Base-by-base conservation (phyloP, 208 protist genomes). In the Trypanosoma scelopori region DNA sequence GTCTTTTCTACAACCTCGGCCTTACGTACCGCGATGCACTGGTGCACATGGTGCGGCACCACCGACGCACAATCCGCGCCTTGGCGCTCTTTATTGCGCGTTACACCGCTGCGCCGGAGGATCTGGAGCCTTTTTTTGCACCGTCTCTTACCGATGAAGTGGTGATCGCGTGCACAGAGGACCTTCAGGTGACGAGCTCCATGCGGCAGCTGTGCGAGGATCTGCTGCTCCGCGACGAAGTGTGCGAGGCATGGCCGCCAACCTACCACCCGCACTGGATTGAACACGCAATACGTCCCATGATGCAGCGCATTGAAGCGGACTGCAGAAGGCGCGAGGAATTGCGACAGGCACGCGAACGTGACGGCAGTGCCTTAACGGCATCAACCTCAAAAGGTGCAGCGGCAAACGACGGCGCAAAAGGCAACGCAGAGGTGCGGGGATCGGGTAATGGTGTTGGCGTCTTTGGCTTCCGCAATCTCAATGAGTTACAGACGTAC, bases 171-270 rank as follows among this genome's bases (percentile, higher is more conserved):
- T 83, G 74, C 74, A 69, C 69, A 4, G 76, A 79, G 49, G 89
- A 87, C 41, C 69, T 52, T 5, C 66, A 72, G 42, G 67, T 81
- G 46, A 92, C 89, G 2, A 55, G 41, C n/a, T 55, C 86, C 3
- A 81, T 95, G 74, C 57, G 58, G 42, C 71, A 81, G 15, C 65
- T 95, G 32, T 67, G 67, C 25, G 74, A 57, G 45, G 64, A 79
- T 28, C 58, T 92, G 39, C 69, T 95, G 37, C 73, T 78, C 20
- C 71, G 84, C 43, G 80, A 85, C 41, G 89, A 95, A 65, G 78
- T 93, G 27, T 74, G 73, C 18, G 89, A 95, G 71, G 89, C 89
- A 51, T 95, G 84, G 83, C 79, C 91, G 11, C 75, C 75, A 66
- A 85, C 86, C 4, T 76, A 84, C 28, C 56, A 65, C 18, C 61